Percentiles rank a stretch among this genome's conserved stretches.
phyloP scores from a whole-genome alignment of 2,329 filamentous ascomycete species.

The Elsinoe necatrix region DNA sequence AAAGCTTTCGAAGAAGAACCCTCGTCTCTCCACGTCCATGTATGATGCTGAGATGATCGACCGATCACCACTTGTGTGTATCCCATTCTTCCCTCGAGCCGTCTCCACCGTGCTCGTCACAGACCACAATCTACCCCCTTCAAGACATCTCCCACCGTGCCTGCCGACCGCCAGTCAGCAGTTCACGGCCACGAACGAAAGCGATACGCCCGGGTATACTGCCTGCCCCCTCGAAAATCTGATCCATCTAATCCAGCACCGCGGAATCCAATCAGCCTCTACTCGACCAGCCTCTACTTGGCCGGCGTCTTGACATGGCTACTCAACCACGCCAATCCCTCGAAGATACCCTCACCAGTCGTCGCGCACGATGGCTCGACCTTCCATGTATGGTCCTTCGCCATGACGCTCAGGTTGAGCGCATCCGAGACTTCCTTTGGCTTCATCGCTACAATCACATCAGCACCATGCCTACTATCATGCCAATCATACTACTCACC shows the following conservation, averaged over 20 bases:
- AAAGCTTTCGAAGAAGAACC: background rate
- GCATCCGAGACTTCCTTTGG: slow-evolving; percentile 43
- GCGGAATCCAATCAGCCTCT: background rate
- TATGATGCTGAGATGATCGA: background rate
- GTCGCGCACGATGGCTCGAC: slow-evolving; percentile 47
- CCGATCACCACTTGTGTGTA: background rate
- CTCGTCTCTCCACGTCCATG: background rate
- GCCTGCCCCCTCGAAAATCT: too few species aligned
- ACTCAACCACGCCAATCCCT: slow-evolving; percentile 44
- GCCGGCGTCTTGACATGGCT: slow-evolving; percentile 42
- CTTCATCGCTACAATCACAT: slow-evolving; percentile 35
- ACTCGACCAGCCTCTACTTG: slow-evolving; percentile 16
- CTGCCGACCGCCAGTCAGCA: background rate
- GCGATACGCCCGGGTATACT: slow-evolving; percentile 8
- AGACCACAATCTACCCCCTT: background rate
- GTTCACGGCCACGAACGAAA: background rate
- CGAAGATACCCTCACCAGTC: slow-evolving; percentile 46
- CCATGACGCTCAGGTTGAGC: slow-evolving; percentile 42
- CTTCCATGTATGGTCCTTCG: slow-evolving; percentile 47
- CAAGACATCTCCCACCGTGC: background rate
- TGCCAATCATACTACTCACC: slow-evolving; percentile 50
- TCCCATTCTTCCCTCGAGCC: background rate
- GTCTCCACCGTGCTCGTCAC: background rate
- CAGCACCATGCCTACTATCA: background rate
- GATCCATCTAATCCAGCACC: background rate